Conservation (phyloP, 768 basidiomycete species). For the Auricularia heimuer region DNA sequence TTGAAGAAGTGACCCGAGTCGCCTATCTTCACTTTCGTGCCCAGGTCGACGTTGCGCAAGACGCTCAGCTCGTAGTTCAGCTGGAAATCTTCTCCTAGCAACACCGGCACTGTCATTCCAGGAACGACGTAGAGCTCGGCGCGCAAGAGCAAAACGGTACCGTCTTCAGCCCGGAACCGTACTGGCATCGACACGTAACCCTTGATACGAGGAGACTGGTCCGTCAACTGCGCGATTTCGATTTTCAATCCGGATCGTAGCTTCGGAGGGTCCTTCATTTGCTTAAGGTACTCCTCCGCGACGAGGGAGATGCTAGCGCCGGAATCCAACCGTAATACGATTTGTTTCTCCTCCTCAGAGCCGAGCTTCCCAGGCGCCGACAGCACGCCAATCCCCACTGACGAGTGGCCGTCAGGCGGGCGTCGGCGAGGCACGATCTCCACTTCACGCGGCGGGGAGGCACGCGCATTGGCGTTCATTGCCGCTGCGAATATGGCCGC, state of each 20-base stretch:
- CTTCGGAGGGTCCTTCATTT: background rate
- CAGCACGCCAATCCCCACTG: background rate
- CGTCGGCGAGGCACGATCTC: background rate
- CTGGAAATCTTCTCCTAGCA: conserved; percentile 25
- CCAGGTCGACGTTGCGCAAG: conserved; percentile 5
- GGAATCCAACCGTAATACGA: background rate
- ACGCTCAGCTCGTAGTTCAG: conserved; percentile 15
- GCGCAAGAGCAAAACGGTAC: background rate
- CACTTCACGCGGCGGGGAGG: background rate
- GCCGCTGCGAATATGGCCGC: background rate
- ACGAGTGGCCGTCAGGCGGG: background rate
- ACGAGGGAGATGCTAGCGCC: background rate
- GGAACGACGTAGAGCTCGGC: conserved; percentile 10
- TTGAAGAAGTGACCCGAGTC: conserved; percentile 6
- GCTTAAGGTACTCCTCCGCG: background rate
- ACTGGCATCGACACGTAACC: conserved; percentile 15
- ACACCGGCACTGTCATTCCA: conserved; percentile 22
- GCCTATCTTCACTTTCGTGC: conserved; percentile 12
- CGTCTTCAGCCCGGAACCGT: background rate
- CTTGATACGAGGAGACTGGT: conserved; percentile 3
- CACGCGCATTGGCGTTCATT: background rate
- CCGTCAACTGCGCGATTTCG: background rate
- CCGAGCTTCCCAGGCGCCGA: background rate
- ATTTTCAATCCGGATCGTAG: background rate
- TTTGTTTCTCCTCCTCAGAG: background rate